Conservation (phyloP, 2,329 filamentous ascomycete species). For the Paraphaeosphaeria minitans region DNA sequence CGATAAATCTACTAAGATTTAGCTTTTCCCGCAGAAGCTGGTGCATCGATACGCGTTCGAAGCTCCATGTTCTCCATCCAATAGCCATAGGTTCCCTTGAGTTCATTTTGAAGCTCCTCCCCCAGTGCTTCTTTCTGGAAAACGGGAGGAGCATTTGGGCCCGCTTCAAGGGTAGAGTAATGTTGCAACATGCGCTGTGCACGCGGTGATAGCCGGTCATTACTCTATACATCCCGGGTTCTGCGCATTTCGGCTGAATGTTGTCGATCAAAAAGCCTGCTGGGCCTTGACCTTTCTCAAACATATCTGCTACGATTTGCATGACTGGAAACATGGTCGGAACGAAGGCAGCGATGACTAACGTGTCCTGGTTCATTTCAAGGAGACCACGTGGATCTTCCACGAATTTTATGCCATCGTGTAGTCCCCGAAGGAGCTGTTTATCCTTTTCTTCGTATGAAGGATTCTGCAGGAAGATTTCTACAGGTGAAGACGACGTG, state of each 20-base stretch:
- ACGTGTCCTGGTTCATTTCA: conserved; percentile 19
- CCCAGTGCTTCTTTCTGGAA: neutral
- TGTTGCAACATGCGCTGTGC: neutral
- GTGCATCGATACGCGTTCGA: neutral
- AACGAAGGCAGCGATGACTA: conserved; percentile 21
- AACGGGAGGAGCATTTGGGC: neutral
- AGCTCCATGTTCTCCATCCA: neutral
- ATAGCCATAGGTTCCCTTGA: neutral
- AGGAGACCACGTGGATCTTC: conserved; percentile 25
- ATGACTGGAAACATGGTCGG: conserved; percentile 20
- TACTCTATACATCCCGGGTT: neutral
- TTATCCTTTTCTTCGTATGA: conserved; percentile 17
- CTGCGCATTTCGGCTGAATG: neutral
- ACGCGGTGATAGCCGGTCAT: neutral
- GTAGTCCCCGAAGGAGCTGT: conserved; percentile 4
- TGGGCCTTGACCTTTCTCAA: conserved; percentile 1
- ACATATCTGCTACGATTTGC: conserved; percentile 25
- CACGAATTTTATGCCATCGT: conserved; percentile 5
- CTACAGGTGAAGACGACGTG: neutral
- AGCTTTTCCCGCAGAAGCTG: neutral
- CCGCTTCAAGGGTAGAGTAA: neutral
- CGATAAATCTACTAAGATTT: neutral
- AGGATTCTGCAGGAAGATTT: conserved; percentile 26
- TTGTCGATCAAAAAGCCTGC: conserved; percentile 16
- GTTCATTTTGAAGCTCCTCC: neutral